A percentile compares a stretch with the other conserved stretches of the same genome.
These are phyloP conservation scores for Xylaria sp. DNA, from an alignment of 2,329 filamentous ascomycete species.

Conservation along the genomic window DNA sequence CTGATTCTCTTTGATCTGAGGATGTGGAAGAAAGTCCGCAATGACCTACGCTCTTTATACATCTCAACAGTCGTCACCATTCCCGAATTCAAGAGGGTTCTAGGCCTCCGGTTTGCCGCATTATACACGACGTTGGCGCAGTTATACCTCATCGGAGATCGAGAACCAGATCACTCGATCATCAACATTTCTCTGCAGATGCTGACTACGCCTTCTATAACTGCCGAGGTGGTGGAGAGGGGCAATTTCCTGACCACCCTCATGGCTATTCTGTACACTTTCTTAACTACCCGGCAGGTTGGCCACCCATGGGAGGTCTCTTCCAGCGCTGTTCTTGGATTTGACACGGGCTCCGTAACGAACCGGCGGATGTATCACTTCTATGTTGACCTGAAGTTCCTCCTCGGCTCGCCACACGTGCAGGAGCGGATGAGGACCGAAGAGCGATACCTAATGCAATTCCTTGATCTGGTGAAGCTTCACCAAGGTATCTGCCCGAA, in stretches of 20 bases:
- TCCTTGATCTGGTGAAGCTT: conserved; percentile 91
- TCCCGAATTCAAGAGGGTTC: conserved; percentile 91
- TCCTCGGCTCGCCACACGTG: conserved; percentile 86
- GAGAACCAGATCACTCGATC: conserved; percentile 97
- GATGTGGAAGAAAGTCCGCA: conserved; percentile 94
- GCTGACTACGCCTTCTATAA: conserved; percentile 95
- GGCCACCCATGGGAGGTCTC: conserved; percentile 90
- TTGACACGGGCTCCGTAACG: conserved; percentile 91
- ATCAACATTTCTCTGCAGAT: conserved; percentile 97
- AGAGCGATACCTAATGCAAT: conserved; percentile 87
- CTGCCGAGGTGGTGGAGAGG: conserved; percentile 89
- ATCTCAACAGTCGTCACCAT: conserved; percentile 96
- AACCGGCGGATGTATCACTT: conserved; percentile 98
- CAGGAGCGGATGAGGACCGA: conserved; percentile 83
- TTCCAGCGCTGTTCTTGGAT: conserved; percentile 82
- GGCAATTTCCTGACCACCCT: conserved; percentile 96
- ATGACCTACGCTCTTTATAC: conserved; percentile 88
- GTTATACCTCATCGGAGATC: conserved; percentile 91
- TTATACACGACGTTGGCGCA: conserved; percentile 93
- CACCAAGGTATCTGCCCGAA: conserved; percentile 98
- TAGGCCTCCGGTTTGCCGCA: conserved; percentile 91
- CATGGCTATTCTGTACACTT: conserved; percentile 96
- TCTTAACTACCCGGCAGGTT: conserved; percentile 93
- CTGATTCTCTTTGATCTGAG: conserved; percentile 91
- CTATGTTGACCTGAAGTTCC: conserved; percentile 90